Evolutionary conservation across 371 early-diverging fungal genomes (phyloP).

Genomic region (Mortierella sp.): DNA sequence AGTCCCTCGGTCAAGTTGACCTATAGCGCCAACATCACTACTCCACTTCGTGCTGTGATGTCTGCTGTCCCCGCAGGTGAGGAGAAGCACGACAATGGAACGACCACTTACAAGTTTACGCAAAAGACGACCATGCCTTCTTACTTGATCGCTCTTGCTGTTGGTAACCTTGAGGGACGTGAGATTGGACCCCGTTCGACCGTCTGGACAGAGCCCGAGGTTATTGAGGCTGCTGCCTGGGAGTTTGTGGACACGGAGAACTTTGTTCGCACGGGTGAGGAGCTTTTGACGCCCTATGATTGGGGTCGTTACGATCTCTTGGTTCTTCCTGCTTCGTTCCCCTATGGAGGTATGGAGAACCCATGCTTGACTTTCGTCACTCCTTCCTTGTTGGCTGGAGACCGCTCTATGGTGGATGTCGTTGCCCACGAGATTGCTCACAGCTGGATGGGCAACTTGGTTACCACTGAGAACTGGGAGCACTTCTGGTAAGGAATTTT

Average conservation of each 20-base stretch:
- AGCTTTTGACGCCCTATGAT: conserved; percentile 88
- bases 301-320: conserved; percentile 98
- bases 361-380: conserved; percentile 93
- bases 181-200: conserved; percentile 92
- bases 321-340: conserved; percentile 80
- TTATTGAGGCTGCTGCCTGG: conserved; percentile 90
- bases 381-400: conserved; percentile 92
- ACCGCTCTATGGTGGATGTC: conserved; percentile 95
- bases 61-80: conserved; percentile 69
- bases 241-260: conserved; percentile 95
- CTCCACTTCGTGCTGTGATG: conserved; percentile 77
- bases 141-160: conserved; percentile 94
- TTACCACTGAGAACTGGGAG: conserved; percentile 92
- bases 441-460: conserved; percentile 97
- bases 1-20: conserved; percentile 93
- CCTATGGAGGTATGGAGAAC: conserved; percentile 99
- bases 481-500: conserved; percentile 44
- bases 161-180: conserved; percentile 84
- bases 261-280: conserved; percentile 88
- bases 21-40: conserved; percentile 83
- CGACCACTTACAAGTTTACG: conserved; percentile 71
- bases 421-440: conserved; percentile 98
- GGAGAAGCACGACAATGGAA: conserved; percentile 56
- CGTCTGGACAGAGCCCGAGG: conserved; percentile 96
- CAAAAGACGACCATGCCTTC: conserved; percentile 85